Conservation (phyloP, 805 yeast species). For the Kregervanrija fluxuum region DNA sequence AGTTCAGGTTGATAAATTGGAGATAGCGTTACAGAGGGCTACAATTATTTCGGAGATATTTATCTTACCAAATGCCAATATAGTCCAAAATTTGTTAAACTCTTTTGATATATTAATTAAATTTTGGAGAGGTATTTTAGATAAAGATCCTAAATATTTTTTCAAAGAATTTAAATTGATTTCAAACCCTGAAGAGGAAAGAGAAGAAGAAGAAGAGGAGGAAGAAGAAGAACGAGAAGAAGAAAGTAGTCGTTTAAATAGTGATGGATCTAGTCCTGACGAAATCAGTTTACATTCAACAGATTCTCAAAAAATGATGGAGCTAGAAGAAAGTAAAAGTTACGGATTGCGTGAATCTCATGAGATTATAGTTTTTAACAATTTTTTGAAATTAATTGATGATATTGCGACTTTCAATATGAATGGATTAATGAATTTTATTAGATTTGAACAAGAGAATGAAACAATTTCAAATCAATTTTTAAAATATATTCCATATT, state of each 20-base stretch:
- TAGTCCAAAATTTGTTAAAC: slow-evolving; percentile 17
- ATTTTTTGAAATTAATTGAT: slow-evolving; percentile 79
- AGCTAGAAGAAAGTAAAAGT: slow-evolving; percentile 13
- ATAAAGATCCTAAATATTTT: slow-evolving; percentile 17
- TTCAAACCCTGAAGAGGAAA: not conserved
- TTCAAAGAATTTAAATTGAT: slow-evolving; percentile 4
- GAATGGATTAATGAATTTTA: slow-evolving; percentile 65
- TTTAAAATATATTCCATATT: slow-evolving; percentile 65
- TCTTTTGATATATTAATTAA: slow-evolving; percentile 17
- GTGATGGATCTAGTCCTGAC: slow-evolving; percentile 20
- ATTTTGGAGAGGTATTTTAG: slow-evolving; percentile 28
- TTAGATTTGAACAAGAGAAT: slow-evolving; percentile 36
- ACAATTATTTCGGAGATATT: slow-evolving; percentile 23
- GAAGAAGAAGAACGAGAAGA: slow-evolving; percentile 7
- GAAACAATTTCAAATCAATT: slow-evolving; percentile 62
- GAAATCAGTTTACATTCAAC: slow-evolving; percentile 16
- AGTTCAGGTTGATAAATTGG: slow-evolving; percentile 2
- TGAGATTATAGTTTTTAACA: slow-evolving; percentile 24
- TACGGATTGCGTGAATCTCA: slow-evolving; percentile 24
- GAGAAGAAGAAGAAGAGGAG: not conserved
- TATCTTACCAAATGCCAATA: slow-evolving; percentile 17
- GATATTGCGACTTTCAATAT: slow-evolving; percentile 76
- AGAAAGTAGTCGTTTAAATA: slow-evolving; percentile 14
- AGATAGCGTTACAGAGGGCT: slow-evolving; percentile 20
- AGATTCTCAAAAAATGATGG: slow-evolving; percentile 10